Evolutionary conservation across 306 rosid genomes (phyloP).

Genomic region (Sophora flavescens): DNA sequence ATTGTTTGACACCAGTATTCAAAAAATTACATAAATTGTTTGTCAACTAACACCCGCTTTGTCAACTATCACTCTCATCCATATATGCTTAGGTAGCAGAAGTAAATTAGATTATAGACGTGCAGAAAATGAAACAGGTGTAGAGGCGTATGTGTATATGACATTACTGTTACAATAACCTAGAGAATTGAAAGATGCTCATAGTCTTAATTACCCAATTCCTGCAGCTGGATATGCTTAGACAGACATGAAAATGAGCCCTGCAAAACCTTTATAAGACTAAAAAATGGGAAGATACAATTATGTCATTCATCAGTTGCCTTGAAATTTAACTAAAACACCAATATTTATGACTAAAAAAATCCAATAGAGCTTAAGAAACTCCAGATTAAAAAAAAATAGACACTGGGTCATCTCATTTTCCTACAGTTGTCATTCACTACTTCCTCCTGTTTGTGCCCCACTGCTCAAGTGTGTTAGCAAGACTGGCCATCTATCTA

Average conservation of each 20-base stretch:
- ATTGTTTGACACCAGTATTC: too few species aligned
- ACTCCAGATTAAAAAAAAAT: slow-evolving; percentile 30
- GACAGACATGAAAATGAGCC: neutral
- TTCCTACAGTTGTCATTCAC: slow-evolving; percentile 47
- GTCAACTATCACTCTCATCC: too few species aligned
- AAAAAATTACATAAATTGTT: neutral
- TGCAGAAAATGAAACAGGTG: too few species aligned
- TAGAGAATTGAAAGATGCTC: neutral
- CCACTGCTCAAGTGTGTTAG: slow-evolving; percentile 60
- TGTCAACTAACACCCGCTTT: neutral
- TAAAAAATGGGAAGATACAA: slow-evolving; percentile 25
- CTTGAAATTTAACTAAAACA: slow-evolving; percentile 30
- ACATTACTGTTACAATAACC: neutral
- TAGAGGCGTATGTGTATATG: too few species aligned
- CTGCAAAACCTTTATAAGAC: slow-evolving; percentile 24
- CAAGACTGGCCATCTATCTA: slow-evolving; percentile 61
- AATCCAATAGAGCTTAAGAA: slow-evolving; percentile 43
- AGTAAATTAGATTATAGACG: too few species aligned
- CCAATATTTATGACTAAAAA: slow-evolving; percentile 44
- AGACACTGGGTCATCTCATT: slow-evolving; percentile 45
- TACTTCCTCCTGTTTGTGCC: slow-evolving; percentile 54
- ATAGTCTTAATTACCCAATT: neutral
- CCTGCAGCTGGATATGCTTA: slow-evolving; percentile 1
- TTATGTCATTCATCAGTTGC: slow-evolving; percentile 39
- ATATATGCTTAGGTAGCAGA: too few species aligned